Evolutionary conservation across 139 green algal species (phyloP).

Genomic region (Chlamydomonas asymmetrica): DNA sequence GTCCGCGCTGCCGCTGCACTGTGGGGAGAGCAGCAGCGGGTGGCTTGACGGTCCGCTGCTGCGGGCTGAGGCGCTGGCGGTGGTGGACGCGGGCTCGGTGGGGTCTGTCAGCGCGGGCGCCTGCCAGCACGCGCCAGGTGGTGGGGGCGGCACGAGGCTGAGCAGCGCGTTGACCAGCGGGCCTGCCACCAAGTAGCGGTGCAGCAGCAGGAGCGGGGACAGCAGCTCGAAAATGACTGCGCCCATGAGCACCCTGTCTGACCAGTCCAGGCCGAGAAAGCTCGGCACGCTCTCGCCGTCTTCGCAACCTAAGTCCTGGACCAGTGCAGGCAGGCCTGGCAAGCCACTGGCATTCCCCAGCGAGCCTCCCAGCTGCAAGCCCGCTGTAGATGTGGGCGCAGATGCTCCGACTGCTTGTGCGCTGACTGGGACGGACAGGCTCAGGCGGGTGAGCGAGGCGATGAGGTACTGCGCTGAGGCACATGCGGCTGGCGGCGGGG

Average conservation of each 20-base stretch:
- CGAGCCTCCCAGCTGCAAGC: background rate
- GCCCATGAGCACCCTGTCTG: conserved; percentile 47
- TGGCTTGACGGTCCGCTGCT: too few relatives aligned
- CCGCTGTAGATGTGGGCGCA: background rate
- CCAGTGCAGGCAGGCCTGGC: too few relatives aligned
- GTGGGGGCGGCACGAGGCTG: too few relatives aligned
- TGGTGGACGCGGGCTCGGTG: too few relatives aligned
- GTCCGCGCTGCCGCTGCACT: too few relatives aligned
- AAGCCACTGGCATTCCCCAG: too few relatives aligned
- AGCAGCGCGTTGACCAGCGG: conserved; percentile 16
- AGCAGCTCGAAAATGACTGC: conserved; percentile 32
- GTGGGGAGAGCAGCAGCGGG: too few relatives aligned
- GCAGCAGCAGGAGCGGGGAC: conserved; percentile 16
- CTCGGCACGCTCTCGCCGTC: too few relatives aligned
- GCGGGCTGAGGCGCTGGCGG: too few relatives aligned
- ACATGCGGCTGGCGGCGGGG: conserved; percentile 21
- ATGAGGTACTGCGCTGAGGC: conserved; percentile 50
- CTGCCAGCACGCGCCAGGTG: too few relatives aligned
- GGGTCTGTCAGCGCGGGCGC: too few relatives aligned
- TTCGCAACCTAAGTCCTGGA: too few relatives aligned
- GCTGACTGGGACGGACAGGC: background rate
- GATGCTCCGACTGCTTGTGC: conserved; percentile 3
- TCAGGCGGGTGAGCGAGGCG: conserved; percentile 60
- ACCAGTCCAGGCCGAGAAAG: conserved; percentile 16
- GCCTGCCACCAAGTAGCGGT: background rate